Evolutionary conservation across 1,284 basidiomycete genomes (phyloP).

Genomic region (Leccinum pachyderme): DNA sequence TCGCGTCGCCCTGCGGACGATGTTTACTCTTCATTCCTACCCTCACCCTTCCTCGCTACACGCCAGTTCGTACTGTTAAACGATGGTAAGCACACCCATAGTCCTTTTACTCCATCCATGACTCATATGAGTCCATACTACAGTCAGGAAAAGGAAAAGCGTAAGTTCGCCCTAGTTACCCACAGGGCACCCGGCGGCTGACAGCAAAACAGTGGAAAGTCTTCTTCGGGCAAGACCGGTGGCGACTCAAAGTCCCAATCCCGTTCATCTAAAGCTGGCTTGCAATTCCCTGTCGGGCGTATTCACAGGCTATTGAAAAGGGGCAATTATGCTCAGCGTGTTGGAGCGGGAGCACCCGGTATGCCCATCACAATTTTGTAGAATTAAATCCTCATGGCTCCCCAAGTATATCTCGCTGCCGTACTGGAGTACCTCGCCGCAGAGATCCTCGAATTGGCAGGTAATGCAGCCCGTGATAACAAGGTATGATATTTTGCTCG

Average conservation of each 20-base stretch:
- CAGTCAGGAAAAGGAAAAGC: conserved; percentile 58
- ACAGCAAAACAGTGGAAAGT: conserved; percentile 45
- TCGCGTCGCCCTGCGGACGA: conserved; percentile 18
- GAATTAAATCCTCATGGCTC: background rate
- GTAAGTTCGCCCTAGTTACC: conserved; percentile 29
- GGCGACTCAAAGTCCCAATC: conserved; percentile 54
- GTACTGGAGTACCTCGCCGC: conserved; percentile 84
- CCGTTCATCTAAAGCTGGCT: conserved; percentile 75
- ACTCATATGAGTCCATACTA: conserved; percentile 5
- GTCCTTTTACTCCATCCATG: background rate
- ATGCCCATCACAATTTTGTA: conserved; percentile 27
- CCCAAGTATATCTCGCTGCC: conserved; percentile 79
- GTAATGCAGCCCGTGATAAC: conserved; percentile 76
- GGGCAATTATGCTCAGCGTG: conserved; percentile 74
- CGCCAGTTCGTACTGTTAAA: conserved; percentile 1
- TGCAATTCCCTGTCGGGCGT: conserved; percentile 87
- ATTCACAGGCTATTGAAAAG: conserved; percentile 83
- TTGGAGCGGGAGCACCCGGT: conserved; percentile 74
- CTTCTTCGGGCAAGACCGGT: conserved; percentile 54
- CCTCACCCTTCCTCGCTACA: conserved; percentile 4
- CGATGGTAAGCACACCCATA: conserved; percentile 20
- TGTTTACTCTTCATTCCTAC: conserved; percentile 7
- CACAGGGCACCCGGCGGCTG: background rate
- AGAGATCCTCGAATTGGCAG: conserved; percentile 86
- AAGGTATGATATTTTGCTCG: conserved; percentile 35